Conservation (phyloP, 192 early-diverging fungal genomes). For the Dissophora globulifera region DNA sequence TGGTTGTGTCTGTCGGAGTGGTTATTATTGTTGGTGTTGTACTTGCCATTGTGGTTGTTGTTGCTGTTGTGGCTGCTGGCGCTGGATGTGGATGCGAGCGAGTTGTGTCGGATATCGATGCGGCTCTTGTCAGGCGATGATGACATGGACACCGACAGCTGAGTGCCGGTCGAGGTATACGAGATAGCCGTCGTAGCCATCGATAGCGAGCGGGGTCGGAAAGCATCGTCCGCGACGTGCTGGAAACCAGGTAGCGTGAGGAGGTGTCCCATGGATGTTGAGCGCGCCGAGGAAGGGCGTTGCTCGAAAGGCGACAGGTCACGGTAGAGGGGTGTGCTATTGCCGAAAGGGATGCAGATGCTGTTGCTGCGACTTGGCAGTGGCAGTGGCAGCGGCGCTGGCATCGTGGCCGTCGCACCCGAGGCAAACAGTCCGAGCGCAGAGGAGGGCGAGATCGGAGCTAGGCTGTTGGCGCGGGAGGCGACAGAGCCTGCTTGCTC, state of each 20-base stretch:
- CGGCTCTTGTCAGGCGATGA: slow-evolving; percentile 31
- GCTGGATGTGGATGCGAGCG: slow-evolving; percentile 6
- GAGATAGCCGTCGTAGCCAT: slow-evolving; percentile 32
- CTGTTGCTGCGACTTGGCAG: slow-evolving; percentile 30
- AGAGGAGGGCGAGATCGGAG: too few species aligned
- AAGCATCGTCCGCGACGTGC: too few species aligned
- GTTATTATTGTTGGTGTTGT: too few species aligned
- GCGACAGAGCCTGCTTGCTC: too few species aligned
- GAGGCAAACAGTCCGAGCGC: too few species aligned
- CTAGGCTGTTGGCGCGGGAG: too few species aligned
- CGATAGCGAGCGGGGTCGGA: slow-evolving; percentile 21
- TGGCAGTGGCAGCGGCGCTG: not conserved
- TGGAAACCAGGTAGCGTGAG: not conserved
- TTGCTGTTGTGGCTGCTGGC: too few species aligned
- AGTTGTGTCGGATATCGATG: slow-evolving; percentile 38
- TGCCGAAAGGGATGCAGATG: slow-evolving; percentile 17
- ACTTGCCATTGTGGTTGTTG: too few species aligned
- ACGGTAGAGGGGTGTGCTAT: too few species aligned
- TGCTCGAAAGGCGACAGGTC: too few species aligned
- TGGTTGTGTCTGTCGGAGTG: too few species aligned
- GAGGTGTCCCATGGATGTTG: slow-evolving; percentile 35
- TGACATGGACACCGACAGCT: slow-evolving; percentile 42
- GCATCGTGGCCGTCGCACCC: too few species aligned
- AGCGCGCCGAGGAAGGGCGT: slow-evolving; percentile 16
- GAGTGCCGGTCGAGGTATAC: slow-evolving; percentile 30